Evolutionary conservation across 2,329 filamentous ascomycete species (phyloP), one percentile per base, ranked within the genome.

Genomic region (Massarina eburnea): DNA sequence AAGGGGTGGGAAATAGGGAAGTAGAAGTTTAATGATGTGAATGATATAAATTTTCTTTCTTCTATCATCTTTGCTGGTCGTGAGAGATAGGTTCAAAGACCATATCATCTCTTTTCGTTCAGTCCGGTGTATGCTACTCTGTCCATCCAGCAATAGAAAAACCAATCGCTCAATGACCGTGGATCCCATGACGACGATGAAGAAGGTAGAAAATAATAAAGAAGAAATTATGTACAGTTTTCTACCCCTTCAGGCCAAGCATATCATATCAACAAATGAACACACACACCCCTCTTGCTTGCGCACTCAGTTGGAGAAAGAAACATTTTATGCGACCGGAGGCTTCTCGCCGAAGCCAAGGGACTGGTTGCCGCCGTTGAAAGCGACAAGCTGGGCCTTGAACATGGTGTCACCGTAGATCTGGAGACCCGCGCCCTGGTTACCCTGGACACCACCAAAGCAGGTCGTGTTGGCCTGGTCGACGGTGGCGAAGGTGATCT

Each of bases 401-500:
- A 85, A 75, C 66, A 84, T 78, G 20, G 78, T 74, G 56, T 84
- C 82, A n/a, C 82, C 82, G 44, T 77, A 78, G 62, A 89, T 83
- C 67, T 84, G 80, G 29, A 86, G 66, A 21, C 72, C 70, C 12
- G 72, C 71, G 1, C 76, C 73, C 44, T 60, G 60, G 37, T 80
- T 81, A 24, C 79, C 76, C 71, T 89, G 85, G 15, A 89, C 70
- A 55, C 84, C 85, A 48, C 84, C 85, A 55, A 85, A 88, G 73
- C 85, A 89, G 44, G 74, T 80, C 33, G 75, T 74, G 40, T 72
- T 72, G 32, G 62, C 60, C 30, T 63, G 33, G 34, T 72, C 70
- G 24, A 70, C 65, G 7, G 63, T 49, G 8, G 71, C 66, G 39
- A 72, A 72, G 7, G 62, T 72, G 51, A 73, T 61, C 47, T 62